Evolutionary conservation across 345 rosid genomes (phyloP).

Genomic region (Chamaenerion angustifolium): DNA sequence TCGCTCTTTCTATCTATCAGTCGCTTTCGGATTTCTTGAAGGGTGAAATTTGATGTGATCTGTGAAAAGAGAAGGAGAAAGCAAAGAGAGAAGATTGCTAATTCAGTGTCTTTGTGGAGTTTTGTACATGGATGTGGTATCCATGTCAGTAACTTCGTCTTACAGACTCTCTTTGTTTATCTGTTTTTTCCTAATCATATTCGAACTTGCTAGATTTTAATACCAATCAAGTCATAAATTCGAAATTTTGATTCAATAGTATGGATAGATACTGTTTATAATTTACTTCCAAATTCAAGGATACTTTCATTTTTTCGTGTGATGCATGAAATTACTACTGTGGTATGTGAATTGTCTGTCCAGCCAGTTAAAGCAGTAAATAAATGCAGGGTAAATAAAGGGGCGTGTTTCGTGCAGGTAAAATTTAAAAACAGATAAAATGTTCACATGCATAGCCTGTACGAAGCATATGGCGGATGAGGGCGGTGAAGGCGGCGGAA

Average conservation of each 20-base stretch:
- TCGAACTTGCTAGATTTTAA: too few species aligned
- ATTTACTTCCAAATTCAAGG: too few species aligned
- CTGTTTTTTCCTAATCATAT: too few species aligned
- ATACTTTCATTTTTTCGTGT: too few species aligned
- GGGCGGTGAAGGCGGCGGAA: slow-evolving; percentile 59
- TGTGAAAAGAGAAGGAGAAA: slow-evolving; percentile 5
- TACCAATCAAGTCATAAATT: too few species aligned
- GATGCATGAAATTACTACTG: too few species aligned
- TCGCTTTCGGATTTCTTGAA: slow-evolving; percentile 8
- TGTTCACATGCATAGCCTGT: slow-evolving; percentile 98
- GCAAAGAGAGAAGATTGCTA: background rate
- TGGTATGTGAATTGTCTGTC: too few species aligned
- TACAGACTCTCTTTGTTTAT: background rate
- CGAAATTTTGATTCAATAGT: too few species aligned
- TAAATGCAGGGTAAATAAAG: background rate
- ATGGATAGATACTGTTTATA: too few species aligned
- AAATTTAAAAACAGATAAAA: slow-evolving; percentile 8
- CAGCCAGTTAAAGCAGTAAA: background rate
- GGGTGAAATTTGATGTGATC: slow-evolving; percentile 9
- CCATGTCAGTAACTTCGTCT: slow-evolving; percentile 30
- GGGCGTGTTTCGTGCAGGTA: slow-evolving; percentile 5
- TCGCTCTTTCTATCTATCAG: too few species aligned
- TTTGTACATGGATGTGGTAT: background rate
- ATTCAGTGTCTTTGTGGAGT: background rate
- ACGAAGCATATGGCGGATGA: slow-evolving; percentile 70